A percentile compares a stretch with the other conserved stretches of the same genome.
Evolutionary conservation across 208 protist species (phyloP).

Genomic region (Acanthamoeba sp.): DNA sequence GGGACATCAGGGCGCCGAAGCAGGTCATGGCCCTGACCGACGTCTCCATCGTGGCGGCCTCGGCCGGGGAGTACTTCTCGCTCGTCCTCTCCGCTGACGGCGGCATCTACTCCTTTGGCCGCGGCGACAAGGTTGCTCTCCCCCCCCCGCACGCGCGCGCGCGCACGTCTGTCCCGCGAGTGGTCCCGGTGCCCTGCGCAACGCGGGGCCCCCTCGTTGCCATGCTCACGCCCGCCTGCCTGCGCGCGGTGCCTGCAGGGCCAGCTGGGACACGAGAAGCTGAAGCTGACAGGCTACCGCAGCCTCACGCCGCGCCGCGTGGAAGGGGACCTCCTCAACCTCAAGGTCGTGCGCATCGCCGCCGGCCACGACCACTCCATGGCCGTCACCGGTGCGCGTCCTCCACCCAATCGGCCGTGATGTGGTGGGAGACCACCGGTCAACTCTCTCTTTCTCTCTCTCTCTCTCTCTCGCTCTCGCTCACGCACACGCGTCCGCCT

Average conservation of each 20-base stretch:
- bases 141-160: not conserved
- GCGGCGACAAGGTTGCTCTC: conserved; percentile 51
- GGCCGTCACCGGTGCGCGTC: conserved; percentile 22
- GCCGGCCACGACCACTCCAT: conserved; percentile 61
- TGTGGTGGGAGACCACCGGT: too few relatives aligned
- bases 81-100: conserved; percentile 30
- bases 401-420: too few relatives aligned
- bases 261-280: conserved; percentile 41
- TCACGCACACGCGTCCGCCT: too few relatives aligned
- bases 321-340: not conserved
- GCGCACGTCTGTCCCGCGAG: too few relatives aligned
- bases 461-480: too few relatives aligned
- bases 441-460: too few relatives aligned
- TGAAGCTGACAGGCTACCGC: conserved; percentile 44
- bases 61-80: conserved; percentile 60
- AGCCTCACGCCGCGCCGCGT: conserved; percentile 2
- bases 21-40: conserved; percentile 41
- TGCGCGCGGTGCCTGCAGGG: conserved; percentile 30
- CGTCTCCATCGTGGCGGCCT: not conserved
- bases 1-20: conserved; percentile 4
- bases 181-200: too few relatives aligned
- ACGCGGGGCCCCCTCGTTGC: too few relatives aligned
- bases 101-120: conserved; percentile 28
- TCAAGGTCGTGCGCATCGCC: conserved; percentile 3
- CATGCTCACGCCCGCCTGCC: too few relatives aligned